Evolutionary conservation across 305 asterid genomes (phyloP).

Genomic region (Caryopteris hybrid): DNA sequence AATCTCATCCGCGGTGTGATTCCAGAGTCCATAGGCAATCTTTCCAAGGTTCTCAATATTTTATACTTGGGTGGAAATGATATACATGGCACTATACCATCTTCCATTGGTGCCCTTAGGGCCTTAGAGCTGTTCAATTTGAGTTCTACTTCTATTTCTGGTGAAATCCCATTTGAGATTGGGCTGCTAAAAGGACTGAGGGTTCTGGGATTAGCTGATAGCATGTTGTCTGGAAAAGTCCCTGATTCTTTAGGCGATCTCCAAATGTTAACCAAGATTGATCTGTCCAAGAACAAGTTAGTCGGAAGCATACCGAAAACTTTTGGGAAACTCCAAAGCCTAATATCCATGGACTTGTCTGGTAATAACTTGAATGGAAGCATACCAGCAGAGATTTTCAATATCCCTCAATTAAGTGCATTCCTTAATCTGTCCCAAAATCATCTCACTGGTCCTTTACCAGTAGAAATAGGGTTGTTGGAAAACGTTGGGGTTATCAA

Average conservation of each 20-base stretch:
- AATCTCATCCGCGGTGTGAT: constrained; percentile 45
- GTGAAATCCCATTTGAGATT: constrained; percentile 52
- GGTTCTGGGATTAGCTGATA: constrained; percentile 32
- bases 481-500: constrained; percentile 32
- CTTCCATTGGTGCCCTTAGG: constrained; percentile 44
- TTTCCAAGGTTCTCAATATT: constrained; percentile 36
- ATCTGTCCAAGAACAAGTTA: constrained; percentile 44
- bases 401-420: constrained; percentile 32
- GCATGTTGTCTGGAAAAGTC: constrained; percentile 37
- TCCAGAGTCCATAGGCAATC: constrained; percentile 53
- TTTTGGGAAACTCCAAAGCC: constrained; percentile 31
- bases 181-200: constrained; percentile 36
- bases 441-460: constrained; percentile 43
- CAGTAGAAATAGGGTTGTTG: constrained; percentile 36
- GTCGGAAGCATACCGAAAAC: constrained; percentile 38
- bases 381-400: constrained; percentile 36
- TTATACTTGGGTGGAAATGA: constrained; percentile 47
- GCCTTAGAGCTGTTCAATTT: constrained; percentile 36
- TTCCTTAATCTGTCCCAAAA: constrained; percentile 51
- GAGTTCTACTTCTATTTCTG: constrained; percentile 32
- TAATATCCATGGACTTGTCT: constrained; percentile 42
- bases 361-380: constrained; percentile 48
- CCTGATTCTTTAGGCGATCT: constrained; percentile 58
- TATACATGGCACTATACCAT: constrained; percentile 41
- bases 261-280: constrained; percentile 29